Evolutionary conservation across 2,329 filamentous ascomycete genomes (phyloP), one percentile per base, ranked within the genome.

Genomic region (Helminthosporium solani): DNA sequence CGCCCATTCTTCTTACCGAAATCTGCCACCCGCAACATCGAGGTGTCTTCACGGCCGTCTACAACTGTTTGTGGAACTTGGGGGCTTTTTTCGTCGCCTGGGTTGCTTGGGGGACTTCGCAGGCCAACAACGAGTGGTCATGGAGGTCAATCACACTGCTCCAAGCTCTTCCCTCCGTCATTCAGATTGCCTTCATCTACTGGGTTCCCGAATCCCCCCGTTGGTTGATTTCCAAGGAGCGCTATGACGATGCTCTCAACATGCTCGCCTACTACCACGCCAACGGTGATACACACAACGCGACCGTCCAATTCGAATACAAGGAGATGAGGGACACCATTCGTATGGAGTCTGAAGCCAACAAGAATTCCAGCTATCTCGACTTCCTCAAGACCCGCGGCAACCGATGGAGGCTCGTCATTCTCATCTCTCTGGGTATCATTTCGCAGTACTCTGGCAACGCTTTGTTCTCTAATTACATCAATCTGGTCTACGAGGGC

Each of bases 361-460:
- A 73, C 42, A 73, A 61, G 38, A 70, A 74, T 15, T 79, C 76
- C 42, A 77, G 72, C 54, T 87, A 84, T 64, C 49, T 78, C 11
- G 82, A 86, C 60, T 84, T 87, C 53, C 44, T 86, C 56, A 72
- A 69, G 54, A 86, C 84, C 25, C 77, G 73, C 57, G 83, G 83
- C 28, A 86, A 87, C 72, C 76, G 82, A 38, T 83, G 81, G 74
- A 76, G 84, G n/a, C 70, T 87, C 42, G 74, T 77, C 25, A 80
- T 87, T 46, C 73, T 85, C 33, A 66, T 85, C 40, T 84, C 81
- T 0, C 75, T 87, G 20, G 84, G 82, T 62, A 70, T 86, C 60
- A 83, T 86, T 60, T 85, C 82, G 2, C 83, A 86, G 67, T 87
- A 84, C 67, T 82, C 78, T 41, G 84, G 84, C 38, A 86, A 85